These are phyloP conservation scores for Pleurotus sapidus DNA, from an alignment of 768 basidiomycete genomes.

Conservation along the genomic window DNA sequence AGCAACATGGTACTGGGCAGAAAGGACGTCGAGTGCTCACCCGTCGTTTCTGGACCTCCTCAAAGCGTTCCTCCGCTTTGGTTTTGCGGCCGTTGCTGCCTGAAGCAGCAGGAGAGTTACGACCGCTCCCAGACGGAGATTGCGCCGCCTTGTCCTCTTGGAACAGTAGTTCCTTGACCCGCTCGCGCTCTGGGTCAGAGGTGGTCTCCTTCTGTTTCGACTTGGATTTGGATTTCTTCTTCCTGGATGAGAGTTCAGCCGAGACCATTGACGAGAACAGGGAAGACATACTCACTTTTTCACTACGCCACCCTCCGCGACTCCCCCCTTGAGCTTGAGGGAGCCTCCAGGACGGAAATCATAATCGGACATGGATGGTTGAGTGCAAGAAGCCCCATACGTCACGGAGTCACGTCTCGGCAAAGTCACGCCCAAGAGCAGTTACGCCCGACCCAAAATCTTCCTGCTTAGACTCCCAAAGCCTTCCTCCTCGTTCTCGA, in stretches of 20 bases:
- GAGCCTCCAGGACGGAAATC: slow-evolving; percentile 83
- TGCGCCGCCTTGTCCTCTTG: slow-evolving; percentile 45
- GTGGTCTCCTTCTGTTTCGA: slow-evolving; percentile 40
- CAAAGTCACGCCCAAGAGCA: not conserved
- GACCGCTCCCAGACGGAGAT: slow-evolving; percentile 52
- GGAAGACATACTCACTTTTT: slow-evolving; percentile 64
- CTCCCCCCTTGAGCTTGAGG: slow-evolving; percentile 86
- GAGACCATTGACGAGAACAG: slow-evolving; percentile 11
- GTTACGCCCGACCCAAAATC: not conserved
- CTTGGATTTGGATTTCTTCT: slow-evolving; percentile 74
- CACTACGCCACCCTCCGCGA: slow-evolving; percentile 72
- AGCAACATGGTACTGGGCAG: not conserved
- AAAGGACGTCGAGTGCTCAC: slow-evolving; percentile 38
- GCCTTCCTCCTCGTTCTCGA: not conserved
- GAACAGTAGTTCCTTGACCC: slow-evolving; percentile 47
- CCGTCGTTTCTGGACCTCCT: slow-evolving; percentile 79
- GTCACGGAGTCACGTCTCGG: slow-evolving; percentile 3
- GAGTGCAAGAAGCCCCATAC: slow-evolving; percentile 9
- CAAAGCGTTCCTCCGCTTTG: slow-evolving; percentile 85
- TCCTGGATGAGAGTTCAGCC: slow-evolving; percentile 42
- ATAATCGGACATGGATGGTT: slow-evolving; percentile 72
- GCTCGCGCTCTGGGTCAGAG: slow-evolving; percentile 39
- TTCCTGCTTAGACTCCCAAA: not conserved
- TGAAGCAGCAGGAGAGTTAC: slow-evolving; percentile 57
- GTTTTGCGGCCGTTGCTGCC: slow-evolving; percentile 63